A percentile compares a stretch with the other conserved stretches of the same genome.
These are phyloP conservation scores for Yarrowia sp. DNA, from an alignment of 805 yeast genomes.

Conservation along the genomic window DNA sequence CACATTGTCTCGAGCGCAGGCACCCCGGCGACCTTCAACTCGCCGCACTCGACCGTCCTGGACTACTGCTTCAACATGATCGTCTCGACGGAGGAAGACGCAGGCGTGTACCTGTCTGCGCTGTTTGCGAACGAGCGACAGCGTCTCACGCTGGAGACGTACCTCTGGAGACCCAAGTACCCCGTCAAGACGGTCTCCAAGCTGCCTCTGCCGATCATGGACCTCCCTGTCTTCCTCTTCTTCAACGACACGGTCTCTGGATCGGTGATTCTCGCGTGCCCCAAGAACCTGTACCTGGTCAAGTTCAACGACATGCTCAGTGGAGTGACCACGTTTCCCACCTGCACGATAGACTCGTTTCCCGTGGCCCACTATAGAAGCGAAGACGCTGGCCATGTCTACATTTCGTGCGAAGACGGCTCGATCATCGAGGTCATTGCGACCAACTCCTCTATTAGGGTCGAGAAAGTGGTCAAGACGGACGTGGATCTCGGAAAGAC, in stretches of 20 bases:
- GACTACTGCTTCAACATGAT: slow-evolving; percentile 19
- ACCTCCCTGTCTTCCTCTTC: slow-evolving; percentile 9
- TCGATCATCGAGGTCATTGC: background rate
- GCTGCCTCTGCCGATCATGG: slow-evolving; percentile 10
- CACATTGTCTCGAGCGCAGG: background rate
- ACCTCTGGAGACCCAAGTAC: background rate
- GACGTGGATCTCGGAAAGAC: slow-evolving; percentile 1
- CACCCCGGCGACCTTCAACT: background rate
- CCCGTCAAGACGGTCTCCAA: slow-evolving; percentile 20
- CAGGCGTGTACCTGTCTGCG: slow-evolving; percentile 3
- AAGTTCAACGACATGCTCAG: slow-evolving; percentile 15
- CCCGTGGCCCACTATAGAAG: background rate
- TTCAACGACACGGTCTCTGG: slow-evolving; percentile 4
- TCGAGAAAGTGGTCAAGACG: background rate
- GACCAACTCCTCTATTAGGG: background rate
- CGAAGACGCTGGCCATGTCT: slow-evolving; percentile 4
- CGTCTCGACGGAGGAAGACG: background rate
- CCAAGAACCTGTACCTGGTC: background rate
- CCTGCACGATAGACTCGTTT: background rate
- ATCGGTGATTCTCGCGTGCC: slow-evolving; percentile 17
- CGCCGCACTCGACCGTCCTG: background rate
- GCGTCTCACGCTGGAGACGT: slow-evolving; percentile 1
- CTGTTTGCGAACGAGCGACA: background rate
- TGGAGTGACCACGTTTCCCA: slow-evolving; percentile 11
- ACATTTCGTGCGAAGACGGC: slow-evolving; percentile 11